Evolutionary conservation across 306 rosid species (phyloP).

Genomic region (Prunus salicina): DNA sequence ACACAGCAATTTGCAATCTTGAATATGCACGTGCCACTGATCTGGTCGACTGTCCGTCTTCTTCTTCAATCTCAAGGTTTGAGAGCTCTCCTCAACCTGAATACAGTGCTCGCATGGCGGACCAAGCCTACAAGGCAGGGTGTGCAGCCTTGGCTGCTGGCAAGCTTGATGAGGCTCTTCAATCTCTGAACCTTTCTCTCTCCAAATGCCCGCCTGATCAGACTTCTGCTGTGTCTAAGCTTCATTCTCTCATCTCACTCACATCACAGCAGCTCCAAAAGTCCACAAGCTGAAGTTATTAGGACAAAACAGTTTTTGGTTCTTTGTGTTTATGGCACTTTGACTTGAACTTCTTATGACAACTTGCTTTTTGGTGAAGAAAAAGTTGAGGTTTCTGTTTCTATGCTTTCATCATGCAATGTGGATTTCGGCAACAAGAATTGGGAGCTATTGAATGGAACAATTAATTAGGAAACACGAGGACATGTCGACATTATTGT

Average conservation of each 20-base stretch:
- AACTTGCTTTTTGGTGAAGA: neutral
- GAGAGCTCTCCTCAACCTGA: slow-evolving; percentile 13
- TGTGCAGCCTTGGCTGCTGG: slow-evolving; percentile 82
- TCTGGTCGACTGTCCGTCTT: slow-evolving; percentile 33
- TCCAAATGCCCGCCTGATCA: slow-evolving; percentile 74
- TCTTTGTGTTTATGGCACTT: neutral
- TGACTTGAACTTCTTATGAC: neutral
- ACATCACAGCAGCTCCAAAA: slow-evolving; percentile 66
- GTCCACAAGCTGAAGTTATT: slow-evolving; percentile 25
- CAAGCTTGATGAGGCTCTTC: slow-evolving; percentile 67
- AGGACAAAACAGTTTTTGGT: neutral
- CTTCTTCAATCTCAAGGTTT: slow-evolving; percentile 2
- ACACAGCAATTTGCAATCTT: slow-evolving; percentile 69
- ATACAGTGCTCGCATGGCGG: slow-evolving; percentile 65
- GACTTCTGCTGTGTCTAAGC: slow-evolving; percentile 59
- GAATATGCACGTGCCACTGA: slow-evolving; percentile 66
- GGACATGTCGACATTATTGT: neutral
- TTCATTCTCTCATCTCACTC: slow-evolving; percentile 66
- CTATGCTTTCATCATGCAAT: neutral
- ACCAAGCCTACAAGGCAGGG: slow-evolving; percentile 77
- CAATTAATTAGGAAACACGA: neutral
- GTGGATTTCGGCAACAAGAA: neutral
- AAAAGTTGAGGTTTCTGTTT: neutral
- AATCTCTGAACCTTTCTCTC: slow-evolving; percentile 56
- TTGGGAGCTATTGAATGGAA: neutral